phyloP scores from a whole-genome alignment of 805 yeast species.

The Cyberlindnera xylosilytica region DNA sequence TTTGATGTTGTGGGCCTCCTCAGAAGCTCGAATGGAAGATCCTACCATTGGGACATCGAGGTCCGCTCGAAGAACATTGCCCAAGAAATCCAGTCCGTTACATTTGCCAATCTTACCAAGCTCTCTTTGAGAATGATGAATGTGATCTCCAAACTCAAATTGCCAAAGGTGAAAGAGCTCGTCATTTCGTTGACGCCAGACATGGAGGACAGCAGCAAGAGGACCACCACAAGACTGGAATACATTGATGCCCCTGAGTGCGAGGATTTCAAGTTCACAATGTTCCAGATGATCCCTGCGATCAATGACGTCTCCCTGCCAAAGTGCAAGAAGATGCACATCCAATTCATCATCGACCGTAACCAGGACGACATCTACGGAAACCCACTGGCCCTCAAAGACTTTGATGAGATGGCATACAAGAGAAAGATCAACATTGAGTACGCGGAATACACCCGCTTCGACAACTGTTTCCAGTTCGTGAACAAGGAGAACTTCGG shows the following conservation, averaged over 20 bases:
- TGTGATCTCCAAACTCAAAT: neutral
- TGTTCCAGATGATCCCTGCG: conserved; percentile 1
- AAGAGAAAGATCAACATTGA: neutral
- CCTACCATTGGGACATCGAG: neutral
- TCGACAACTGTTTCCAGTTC: neutral
- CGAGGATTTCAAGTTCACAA: neutral
- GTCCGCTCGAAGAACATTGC: neutral
- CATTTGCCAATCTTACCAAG: neutral
- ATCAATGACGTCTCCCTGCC: neutral
- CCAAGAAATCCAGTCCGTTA: neutral
- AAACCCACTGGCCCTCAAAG: neutral
- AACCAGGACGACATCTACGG: neutral
- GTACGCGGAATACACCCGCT: neutral
- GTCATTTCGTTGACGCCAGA: neutral
- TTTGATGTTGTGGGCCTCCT: neutral
- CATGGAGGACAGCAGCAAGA: neutral
- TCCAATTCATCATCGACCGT: neutral
- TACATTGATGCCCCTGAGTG: neutral
- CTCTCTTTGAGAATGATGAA: conserved; percentile 2
- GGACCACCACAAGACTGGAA: neutral
- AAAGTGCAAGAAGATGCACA: neutral
- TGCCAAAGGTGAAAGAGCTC: neutral
- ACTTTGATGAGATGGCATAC: neutral
- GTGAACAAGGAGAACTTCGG: neutral
- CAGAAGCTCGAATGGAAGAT: neutral